These are phyloP conservation scores for Candolleomyces aberdarensis DNA, from an alignment of 768 basidiomycete genomes.

Conservation along the genomic window DNA sequence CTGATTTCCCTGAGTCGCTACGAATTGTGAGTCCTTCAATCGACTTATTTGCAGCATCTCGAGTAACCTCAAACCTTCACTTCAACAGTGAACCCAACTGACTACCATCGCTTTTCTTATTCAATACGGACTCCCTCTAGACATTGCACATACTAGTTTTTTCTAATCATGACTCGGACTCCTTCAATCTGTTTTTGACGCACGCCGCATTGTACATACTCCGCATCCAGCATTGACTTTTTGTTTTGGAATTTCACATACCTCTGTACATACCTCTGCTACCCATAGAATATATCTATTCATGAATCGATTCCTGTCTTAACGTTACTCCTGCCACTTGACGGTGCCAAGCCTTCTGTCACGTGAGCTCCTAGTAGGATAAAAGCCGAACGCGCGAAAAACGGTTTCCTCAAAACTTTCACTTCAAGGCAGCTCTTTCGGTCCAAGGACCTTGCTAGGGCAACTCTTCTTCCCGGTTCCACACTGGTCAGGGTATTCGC, in stretches of 20 bases:
- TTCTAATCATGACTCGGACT: not conserved
- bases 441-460: constrained; percentile 26
- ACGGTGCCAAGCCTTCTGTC: too few relatives aligned
- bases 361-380: not conserved
- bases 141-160: not conserved
- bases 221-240: not conserved
- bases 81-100: not conserved
- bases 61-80: not conserved
- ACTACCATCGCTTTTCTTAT: not conserved
- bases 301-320: too few relatives aligned
- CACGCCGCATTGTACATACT: not conserved
- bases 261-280: too few relatives aligned
- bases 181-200: not conserved
- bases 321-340: too few relatives aligned
- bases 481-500: constrained; percentile 51
- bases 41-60: not conserved
- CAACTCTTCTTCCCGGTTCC: constrained; percentile 51
- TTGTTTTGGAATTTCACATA: not conserved
- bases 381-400: not conserved
- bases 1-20: constrained; percentile 9
- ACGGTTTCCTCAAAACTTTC: constrained; percentile 17
- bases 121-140: not conserved
- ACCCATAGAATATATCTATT: too few relatives aligned
- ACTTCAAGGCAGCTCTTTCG: constrained; percentile 37
- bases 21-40: constrained; percentile 3